Base-by-base conservation (phyloP, 768 basidiomycete genomes). In the Suillus clintonianus region DNA sequence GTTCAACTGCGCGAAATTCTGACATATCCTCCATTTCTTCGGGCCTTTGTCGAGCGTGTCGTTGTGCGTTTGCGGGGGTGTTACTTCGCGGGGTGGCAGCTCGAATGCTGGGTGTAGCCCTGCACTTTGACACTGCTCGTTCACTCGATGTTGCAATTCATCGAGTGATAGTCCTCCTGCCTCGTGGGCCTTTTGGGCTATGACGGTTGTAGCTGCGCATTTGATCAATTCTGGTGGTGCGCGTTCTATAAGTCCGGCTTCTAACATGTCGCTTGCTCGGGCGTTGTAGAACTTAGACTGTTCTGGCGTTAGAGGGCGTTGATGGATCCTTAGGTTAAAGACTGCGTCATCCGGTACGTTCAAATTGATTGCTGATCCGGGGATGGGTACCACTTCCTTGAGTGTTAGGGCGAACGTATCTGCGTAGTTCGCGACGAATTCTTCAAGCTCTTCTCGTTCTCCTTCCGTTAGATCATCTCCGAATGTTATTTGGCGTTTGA, bases 331-430 rank as follows among this genome's bases (percentile, higher is more conserved):
- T 39, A 42, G 39, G 19, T 22, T 30, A 37, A 55, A 60, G 3
- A 14, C 54, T 13, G 41, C 36, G 6, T 53, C 51, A 1, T 39
- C 24, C 4, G 54, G 53, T 3, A 64, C 27, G 14, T 61, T 63
- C 4, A 64, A 48, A 10, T 64, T 54, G 11, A 51, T 15, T 13
- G 34, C 11, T 39, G 36, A 45, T 8, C 30, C 30, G 2, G 34
- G 47, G 0, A 82, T 75, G 0, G 68, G 64, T 1, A 45, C 51
- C 5, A 83, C 81, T 63, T 84, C 79, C 32, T 72, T 71, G 13
- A 82, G 64, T 0, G 76, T 73, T 6, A 81, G 68, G 1, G 80
- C 78, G 59, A 81, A 83, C 39, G 74, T 68, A 63, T 82, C 80
- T 0, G 80, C 79, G 61, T 71, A 80, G 45, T 74, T 59, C 0